A percentile compares a stretch with the other conserved stretches of the same genome.
phyloP scores from a whole-genome alignment of 805 yeast species.

The Teunomyces pallodes region DNA sequence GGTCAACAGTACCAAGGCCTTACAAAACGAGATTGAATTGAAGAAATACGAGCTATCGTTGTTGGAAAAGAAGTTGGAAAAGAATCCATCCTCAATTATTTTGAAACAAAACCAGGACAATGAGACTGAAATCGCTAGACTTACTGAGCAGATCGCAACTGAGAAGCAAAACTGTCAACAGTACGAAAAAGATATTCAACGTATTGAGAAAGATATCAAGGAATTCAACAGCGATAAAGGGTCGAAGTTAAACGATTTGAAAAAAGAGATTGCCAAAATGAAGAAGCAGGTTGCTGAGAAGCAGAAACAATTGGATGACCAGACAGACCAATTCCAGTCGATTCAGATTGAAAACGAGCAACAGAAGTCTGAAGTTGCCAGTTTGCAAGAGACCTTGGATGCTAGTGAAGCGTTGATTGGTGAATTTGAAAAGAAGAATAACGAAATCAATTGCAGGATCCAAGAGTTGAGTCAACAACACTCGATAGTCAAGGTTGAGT shows the following conservation, averaged over 20 bases:
- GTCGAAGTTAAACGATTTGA: conserved; percentile 66
- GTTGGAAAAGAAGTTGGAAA: conserved; percentile 52
- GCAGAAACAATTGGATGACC: conserved; percentile 42
- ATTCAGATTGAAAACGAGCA: conserved; percentile 73
- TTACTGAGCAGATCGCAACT: conserved; percentile 37
- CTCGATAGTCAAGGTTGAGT: conserved; percentile 22
- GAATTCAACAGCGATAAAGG: conserved; percentile 83
- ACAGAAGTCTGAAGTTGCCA: conserved; percentile 51
- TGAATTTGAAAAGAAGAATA: conserved; percentile 16
- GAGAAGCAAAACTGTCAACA: conserved; percentile 29
- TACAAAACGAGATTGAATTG: conserved; percentile 58
- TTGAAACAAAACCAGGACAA: conserved; percentile 49
- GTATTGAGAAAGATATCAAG: conserved; percentile 70
- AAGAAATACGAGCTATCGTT: conserved; percentile 58
- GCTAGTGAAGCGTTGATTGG: conserved; percentile 32
- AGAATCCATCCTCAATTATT: conserved; percentile 56
- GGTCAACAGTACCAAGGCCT: conserved; percentile 47
- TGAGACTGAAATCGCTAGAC: conserved; percentile 41
- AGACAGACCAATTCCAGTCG: conserved; percentile 56
- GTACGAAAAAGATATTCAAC: conserved; percentile 43
- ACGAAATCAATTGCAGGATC: conserved; percentile 15
- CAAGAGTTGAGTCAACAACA: conserved; percentile 19
- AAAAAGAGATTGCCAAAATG: conserved; percentile 45
- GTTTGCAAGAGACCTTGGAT: conserved; percentile 40
- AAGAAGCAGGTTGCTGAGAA: conserved; percentile 34